These are phyloP conservation scores for Sporothrix pallida DNA, from an alignment of 2,329 filamentous ascomycete species.

Conservation along the genomic window DNA sequence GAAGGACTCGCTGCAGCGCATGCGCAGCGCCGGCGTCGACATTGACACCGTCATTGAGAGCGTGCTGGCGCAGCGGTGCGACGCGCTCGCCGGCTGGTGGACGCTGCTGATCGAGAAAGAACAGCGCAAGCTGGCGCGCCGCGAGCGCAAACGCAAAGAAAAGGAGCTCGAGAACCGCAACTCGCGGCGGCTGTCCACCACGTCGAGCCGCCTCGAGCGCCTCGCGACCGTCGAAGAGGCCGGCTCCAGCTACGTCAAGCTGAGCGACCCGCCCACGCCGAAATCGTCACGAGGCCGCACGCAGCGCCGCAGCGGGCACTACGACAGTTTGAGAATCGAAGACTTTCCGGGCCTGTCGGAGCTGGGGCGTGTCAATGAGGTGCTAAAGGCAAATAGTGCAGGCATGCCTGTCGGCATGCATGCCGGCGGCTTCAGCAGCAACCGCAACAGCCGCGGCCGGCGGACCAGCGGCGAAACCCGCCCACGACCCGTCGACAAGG, in stretches of 20 bases:
- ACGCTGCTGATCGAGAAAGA: slow-evolving; percentile 93
- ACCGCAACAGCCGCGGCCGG: background rate
- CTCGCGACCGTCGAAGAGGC: slow-evolving; percentile 65
- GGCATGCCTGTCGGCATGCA: background rate
- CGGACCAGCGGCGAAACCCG: slow-evolving; percentile 58
- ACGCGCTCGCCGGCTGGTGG: slow-evolving; percentile 95
- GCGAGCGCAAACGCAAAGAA: slow-evolving; percentile 84
- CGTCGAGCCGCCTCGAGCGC: slow-evolving; percentile 83
- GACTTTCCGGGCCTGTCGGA: slow-evolving; percentile 82
- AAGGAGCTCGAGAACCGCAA: slow-evolving; percentile 76
- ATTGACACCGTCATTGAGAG: slow-evolving; percentile 95
- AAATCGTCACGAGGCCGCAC: slow-evolving; percentile 74
- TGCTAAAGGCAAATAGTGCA: slow-evolving; percentile 41
- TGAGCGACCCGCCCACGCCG: slow-evolving; percentile 58
- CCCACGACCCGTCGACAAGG: slow-evolving; percentile 79
- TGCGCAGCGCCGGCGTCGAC: slow-evolving; percentile 92
- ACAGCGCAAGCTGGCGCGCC: slow-evolving; percentile 78
- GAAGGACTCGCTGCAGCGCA: slow-evolving; percentile 87
- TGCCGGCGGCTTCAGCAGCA: slow-evolving; percentile 44
- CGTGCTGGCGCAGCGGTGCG: slow-evolving; percentile 86
- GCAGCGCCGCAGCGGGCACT: slow-evolving; percentile 74
- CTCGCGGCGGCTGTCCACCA: slow-evolving; percentile 81
- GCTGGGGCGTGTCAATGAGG: slow-evolving; percentile 52
- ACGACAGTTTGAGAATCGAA: slow-evolving; percentile 66
- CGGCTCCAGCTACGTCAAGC: slow-evolving; percentile 48